Conservation (phyloP, 2,329 filamentous ascomycete genomes). For the Chaetomiaceae sp. region DNA sequence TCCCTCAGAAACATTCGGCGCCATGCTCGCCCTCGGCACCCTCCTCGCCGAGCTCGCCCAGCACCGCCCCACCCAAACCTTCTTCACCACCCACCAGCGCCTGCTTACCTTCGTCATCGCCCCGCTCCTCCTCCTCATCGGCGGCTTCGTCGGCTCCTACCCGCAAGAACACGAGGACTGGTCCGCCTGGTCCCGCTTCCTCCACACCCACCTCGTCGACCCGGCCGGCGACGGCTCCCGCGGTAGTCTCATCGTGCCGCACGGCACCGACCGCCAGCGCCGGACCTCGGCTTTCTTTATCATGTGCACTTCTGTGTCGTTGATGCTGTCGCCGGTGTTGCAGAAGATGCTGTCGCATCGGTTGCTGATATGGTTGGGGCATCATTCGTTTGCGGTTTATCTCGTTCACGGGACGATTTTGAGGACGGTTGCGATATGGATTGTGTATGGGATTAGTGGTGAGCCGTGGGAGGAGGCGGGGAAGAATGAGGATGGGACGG, state of each 20-base stretch:
- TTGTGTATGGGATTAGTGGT: conserved; percentile 46
- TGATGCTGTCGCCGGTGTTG: conserved; percentile 45
- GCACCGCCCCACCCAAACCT: conserved; percentile 41
- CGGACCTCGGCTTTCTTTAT: conserved; percentile 46
- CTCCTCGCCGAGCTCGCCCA: conserved; percentile 48
- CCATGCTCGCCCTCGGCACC: conserved; percentile 48
- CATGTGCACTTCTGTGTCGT: conserved; percentile 45
- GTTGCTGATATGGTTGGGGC: conserved; percentile 50
- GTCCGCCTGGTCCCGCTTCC: conserved; percentile 40
- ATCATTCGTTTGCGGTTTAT: conserved; percentile 52
- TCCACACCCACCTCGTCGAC: conserved; percentile 27
- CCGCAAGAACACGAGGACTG: conserved; percentile 48
- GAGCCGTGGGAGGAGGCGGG: conserved; percentile 26
- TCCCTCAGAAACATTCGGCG: conserved; percentile 47
- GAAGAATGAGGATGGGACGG: conserved; percentile 36
- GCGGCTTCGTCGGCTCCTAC: conserved; percentile 45
- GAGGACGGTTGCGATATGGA: conserved; percentile 46
- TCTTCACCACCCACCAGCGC: conserved; percentile 39
- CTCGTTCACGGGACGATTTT: conserved; percentile 50
- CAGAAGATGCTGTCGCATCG: conserved; percentile 47
- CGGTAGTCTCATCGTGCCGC: conserved; percentile 43
- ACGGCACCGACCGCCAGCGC: conserved; percentile 37
- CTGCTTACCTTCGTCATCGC: conserved; percentile 31
- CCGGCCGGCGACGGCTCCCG: conserved; percentile 36
- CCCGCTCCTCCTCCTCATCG: conserved; percentile 37